A percentile compares a stretch with the other conserved stretches of the same genome.
Evolutionary conservation across 1,139 yeast genomes (phyloP).

Genomic region (Candida smagusa): DNA sequence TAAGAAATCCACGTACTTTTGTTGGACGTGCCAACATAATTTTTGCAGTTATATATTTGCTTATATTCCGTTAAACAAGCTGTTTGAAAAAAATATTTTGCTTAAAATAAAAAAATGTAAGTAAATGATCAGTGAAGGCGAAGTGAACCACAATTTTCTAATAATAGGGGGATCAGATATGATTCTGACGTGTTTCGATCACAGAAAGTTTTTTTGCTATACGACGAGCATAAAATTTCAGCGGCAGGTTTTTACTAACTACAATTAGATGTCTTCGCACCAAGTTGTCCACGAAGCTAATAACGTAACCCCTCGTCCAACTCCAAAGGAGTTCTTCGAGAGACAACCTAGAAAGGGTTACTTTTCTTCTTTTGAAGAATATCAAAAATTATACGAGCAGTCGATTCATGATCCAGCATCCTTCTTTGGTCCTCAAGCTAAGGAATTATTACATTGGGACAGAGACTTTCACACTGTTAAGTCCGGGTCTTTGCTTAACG

Average conservation of each 20-base stretch:
- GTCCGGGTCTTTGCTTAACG: slow-evolving; percentile 69
- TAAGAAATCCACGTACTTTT: too few relatives aligned
- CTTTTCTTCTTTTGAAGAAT: slow-evolving; percentile 57
- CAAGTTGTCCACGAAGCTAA: slow-evolving; percentile 81
- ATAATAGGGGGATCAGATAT: not conserved
- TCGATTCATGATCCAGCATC: slow-evolving; percentile 78
- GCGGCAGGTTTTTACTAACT: too few relatives aligned
- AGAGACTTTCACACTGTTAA: slow-evolving; percentile 72
- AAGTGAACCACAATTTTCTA: too few relatives aligned
- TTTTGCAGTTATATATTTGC: too few relatives aligned
- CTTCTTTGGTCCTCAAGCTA: slow-evolving; percentile 83
- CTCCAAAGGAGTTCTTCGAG: slow-evolving; percentile 74
- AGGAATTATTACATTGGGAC: slow-evolving; percentile 80
- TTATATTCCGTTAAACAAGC: too few relatives aligned
- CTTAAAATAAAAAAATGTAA: too few relatives aligned
- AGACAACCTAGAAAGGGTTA: slow-evolving; percentile 63
- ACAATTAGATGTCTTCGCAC: slow-evolving; percentile 18
- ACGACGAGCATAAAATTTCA: too few relatives aligned
- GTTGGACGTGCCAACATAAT: too few relatives aligned
- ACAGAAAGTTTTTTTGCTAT: too few relatives aligned
- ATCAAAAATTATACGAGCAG: slow-evolving; percentile 67
- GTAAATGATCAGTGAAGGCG: too few relatives aligned
- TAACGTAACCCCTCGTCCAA: slow-evolving; percentile 54
- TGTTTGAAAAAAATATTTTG: too few relatives aligned
- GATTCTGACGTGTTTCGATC: not conserved